These are phyloP conservation scores for Penicillium polonicum DNA, from an alignment of 2,329 filamentous ascomycete genomes.

Conservation along the genomic window DNA sequence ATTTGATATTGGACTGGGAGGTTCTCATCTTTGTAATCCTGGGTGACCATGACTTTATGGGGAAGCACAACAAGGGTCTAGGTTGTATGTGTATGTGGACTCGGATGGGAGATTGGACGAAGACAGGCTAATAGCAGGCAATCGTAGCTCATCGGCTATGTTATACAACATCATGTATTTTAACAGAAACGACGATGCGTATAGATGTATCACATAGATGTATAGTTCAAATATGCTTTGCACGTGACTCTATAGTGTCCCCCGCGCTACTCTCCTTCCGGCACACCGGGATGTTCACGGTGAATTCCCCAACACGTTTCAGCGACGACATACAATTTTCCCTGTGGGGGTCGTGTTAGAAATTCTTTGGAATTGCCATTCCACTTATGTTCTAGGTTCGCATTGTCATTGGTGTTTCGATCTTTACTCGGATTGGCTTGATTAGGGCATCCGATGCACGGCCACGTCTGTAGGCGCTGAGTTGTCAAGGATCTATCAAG, in stretches of 20 bases:
- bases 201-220: neutral
- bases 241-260: constrained; percentile 6
- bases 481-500: neutral
- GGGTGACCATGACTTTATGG: neutral
- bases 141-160: no score
- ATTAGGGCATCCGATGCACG: constrained; percentile 1
- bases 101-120: no score
- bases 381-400: neutral
- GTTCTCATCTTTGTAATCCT: neutral
- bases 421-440: constrained; percentile 1
- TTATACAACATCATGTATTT: neutral
- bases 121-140: neutral
- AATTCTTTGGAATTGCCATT: neutral
- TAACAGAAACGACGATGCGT: neutral
- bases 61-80: constrained; percentile 3
- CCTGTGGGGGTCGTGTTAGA: neutral
- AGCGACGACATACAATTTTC: neutral
- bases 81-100: neutral
- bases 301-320: constrained; percentile 9
- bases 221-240: neutral
- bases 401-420: neutral
- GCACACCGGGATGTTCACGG: constrained; percentile 12
- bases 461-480: neutral
- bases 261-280: constrained; percentile 12
- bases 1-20: neutral